phyloP scores from a whole-genome alignment of 169 alveolate species.

The Plasmodium adleri region DNA sequence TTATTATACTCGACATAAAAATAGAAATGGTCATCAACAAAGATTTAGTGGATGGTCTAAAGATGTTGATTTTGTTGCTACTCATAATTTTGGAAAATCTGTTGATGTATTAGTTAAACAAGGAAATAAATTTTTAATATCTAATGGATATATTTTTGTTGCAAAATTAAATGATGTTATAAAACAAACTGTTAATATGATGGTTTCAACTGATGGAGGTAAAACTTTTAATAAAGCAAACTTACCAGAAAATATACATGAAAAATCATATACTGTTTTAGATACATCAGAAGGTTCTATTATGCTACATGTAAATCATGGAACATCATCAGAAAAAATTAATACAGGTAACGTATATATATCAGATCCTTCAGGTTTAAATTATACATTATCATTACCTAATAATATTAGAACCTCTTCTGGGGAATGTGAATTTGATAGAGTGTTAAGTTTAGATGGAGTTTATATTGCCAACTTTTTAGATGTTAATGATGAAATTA shows the following conservation, averaged over 20 bases:
- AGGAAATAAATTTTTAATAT: conserved; percentile 95
- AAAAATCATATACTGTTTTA: conserved; percentile 94
- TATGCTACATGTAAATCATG: conserved; percentile 96
- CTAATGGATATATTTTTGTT: conserved; percentile 95
- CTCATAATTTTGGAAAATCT: conserved; percentile 93
- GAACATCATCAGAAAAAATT: conserved; percentile 86
- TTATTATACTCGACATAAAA: conserved; percentile 82
- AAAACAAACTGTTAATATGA: conserved; percentile 93
- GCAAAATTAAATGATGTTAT: conserved; percentile 90
- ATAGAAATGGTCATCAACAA: conserved; percentile 90
- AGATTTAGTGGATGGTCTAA: conserved; percentile 94
- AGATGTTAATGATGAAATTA: conserved; percentile 85
- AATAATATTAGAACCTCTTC: conserved; percentile 92
- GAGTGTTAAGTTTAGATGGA: conserved; percentile 96
- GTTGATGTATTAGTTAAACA: conserved; percentile 86
- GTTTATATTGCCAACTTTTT: conserved; percentile 95
- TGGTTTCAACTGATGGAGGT: conserved; percentile 93
- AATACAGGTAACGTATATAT: conserved; percentile 96
- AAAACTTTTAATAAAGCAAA: conserved; percentile 89
- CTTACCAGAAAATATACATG: conserved; percentile 93
- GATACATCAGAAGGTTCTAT: conserved; percentile 98
- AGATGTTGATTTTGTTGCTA: conserved; percentile 89
- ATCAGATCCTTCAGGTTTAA: conserved; percentile 94
- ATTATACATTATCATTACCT: conserved; percentile 93
- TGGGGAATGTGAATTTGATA: conserved; percentile 97